These are phyloP conservation scores for Rhodotorula sp. DNA, from an alignment of 1,284 basidiomycete genomes.

Conservation along the genomic window DNA sequence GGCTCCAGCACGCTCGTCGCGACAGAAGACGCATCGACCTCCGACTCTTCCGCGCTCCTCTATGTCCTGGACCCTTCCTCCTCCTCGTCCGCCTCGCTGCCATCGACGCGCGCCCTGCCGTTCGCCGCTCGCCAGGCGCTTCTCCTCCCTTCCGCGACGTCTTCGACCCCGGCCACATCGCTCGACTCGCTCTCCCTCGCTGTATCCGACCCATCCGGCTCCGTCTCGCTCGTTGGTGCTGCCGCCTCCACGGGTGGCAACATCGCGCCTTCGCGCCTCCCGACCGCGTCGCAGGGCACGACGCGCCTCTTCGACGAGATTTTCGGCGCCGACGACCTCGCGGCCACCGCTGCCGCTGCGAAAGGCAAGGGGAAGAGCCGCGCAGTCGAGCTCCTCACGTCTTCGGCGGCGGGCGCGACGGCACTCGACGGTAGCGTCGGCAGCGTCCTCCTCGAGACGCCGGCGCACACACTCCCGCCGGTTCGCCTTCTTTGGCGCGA, in stretches of 20 bases:
- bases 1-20: constrained; percentile 8
- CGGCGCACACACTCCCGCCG: constrained; percentile 35
- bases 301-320: constrained; percentile 44
- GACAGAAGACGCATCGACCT: constrained; percentile 7
- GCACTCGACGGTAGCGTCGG: not conserved
- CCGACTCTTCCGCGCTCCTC: constrained; percentile 1
- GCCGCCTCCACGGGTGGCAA: constrained; percentile 9
- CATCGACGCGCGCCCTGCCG: constrained; percentile 19
- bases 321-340: constrained; percentile 30
- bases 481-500: constrained; percentile 35
- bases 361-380: not conserved
- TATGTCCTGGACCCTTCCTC: constrained; percentile 17
- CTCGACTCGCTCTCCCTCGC: constrained; percentile 27
- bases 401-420: not conserved
- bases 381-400: not conserved
- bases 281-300: constrained; percentile 9
- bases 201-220: constrained; percentile 11
- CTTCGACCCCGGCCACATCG: not conserved
- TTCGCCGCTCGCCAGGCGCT: constrained; percentile 26
- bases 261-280: constrained; percentile 25
- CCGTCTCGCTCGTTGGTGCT: constrained; percentile 31
- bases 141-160: constrained; percentile 8
- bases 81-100: not conserved
- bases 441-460: constrained; percentile 21
- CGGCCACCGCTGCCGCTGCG: not conserved